phyloP scores from a whole-genome alignment of 768 basidiomycete species.

The Naematelia aurantialba region DNA sequence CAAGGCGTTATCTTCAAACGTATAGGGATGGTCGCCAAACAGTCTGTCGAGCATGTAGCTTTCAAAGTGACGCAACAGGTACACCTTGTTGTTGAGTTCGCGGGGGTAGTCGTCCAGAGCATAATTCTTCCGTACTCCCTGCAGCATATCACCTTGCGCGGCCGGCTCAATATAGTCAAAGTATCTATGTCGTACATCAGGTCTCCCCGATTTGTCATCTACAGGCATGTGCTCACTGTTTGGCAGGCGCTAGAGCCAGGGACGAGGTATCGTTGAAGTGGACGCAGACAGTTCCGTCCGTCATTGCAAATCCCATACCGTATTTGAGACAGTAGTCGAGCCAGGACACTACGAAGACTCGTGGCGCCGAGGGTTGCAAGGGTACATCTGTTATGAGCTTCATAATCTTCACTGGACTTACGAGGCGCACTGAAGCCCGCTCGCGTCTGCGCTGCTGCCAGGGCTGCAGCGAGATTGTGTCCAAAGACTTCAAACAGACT shows the following conservation, averaged over 20 bases:
- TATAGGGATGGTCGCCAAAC: slow-evolving; percentile 78
- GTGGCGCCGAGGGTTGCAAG: slow-evolving; percentile 52
- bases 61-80: slow-evolving; percentile 89
- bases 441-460: slow-evolving; percentile 14
- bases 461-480: slow-evolving; percentile 20
- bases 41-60: slow-evolving; percentile 88
- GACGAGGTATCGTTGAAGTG: slow-evolving; percentile 95
- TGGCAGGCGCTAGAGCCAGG: slow-evolving; percentile 77
- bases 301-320: slow-evolving; percentile 98
- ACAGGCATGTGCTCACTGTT: slow-evolving; percentile 61
- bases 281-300: slow-evolving; percentile 89
- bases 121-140: slow-evolving; percentile 31
- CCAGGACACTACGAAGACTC: slow-evolving; percentile 96
- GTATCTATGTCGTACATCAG: slow-evolving; percentile 57
- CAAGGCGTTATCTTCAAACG: slow-evolving; percentile 65
- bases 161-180: slow-evolving; percentile 75
- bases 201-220: neutral
- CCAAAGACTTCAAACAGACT: slow-evolving; percentile 18
- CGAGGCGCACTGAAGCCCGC: slow-evolving; percentile 25
- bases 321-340: slow-evolving; percentile 99
- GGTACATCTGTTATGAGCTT: slow-evolving; percentile 7
- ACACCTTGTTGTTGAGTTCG: slow-evolving; percentile 83
- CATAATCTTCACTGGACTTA: slow-evolving; percentile 10
- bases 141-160: slow-evolving; percentile 14
- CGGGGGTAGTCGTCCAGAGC: slow-evolving; percentile 65